Conservation (phyloP, 805 yeast species). For the Kregervanrija pseudodelftensis region DNA sequence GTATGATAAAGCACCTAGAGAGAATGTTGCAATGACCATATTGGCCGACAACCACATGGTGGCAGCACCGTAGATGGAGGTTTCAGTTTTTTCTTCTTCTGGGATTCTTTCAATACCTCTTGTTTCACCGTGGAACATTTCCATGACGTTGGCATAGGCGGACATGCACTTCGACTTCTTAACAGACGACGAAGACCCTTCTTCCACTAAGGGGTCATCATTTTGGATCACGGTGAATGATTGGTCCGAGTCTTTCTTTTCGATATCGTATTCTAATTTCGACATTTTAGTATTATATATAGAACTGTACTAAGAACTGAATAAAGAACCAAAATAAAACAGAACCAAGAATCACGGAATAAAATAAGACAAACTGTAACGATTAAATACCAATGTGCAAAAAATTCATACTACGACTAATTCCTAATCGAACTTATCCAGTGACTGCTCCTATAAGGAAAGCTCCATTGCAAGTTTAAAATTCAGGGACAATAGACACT, state of each 20-base stretch:
- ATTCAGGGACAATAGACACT: no score
- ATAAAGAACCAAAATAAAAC: neutral
- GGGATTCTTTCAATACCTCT: slow-evolving; percentile 79
- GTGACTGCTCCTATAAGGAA: no score
- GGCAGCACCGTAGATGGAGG: slow-evolving; percentile 61
- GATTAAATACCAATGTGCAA: no score
- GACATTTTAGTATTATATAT: slow-evolving; percentile 19
- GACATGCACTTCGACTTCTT: slow-evolving; percentile 8
- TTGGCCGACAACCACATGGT: slow-evolving; percentile 91
- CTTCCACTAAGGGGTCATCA: slow-evolving; percentile 19
- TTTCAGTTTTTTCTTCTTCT: slow-evolving; percentile 69
- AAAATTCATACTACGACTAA: no score
- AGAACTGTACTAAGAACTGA: slow-evolving; percentile 9
- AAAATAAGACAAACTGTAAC: no score
- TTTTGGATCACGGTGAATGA: slow-evolving; percentile 6
- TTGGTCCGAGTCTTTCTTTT: slow-evolving; percentile 22
- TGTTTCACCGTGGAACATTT: slow-evolving; percentile 40
- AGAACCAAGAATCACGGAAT: no score
- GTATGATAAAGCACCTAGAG: slow-evolving; percentile 66
- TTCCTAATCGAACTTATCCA: no score
- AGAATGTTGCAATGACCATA: slow-evolving; percentile 74
- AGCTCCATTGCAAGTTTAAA: no score
- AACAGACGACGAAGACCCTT: slow-evolving; percentile 13
- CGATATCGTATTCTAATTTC: slow-evolving; percentile 8
- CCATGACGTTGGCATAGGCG: slow-evolving; percentile 19